Percentiles rank a stretch among this genome's conserved stretches.
Evolutionary conservation across 2,329 filamentous ascomycete species (phyloP).

Genomic region (Bertia moriformis): DNA sequence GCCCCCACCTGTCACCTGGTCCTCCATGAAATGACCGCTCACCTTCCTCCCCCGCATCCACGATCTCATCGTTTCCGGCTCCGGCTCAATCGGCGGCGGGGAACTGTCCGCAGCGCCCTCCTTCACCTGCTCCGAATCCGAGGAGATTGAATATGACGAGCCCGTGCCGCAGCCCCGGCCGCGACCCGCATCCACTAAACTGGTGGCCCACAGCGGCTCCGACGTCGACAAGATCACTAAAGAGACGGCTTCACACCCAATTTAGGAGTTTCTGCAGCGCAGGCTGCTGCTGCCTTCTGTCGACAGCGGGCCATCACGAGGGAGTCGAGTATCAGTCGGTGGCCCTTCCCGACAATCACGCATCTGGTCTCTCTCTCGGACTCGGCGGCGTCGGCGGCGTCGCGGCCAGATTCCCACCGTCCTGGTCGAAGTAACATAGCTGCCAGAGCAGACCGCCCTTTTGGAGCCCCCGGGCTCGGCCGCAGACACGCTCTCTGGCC

Average conservation of each 20-base stretch:
- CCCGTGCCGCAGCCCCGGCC: conserved; percentile 32
- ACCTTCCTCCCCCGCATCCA: too few species aligned
- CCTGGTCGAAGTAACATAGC: conserved; percentile 54
- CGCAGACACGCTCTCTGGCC: conserved; percentile 21
- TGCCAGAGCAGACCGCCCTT: conserved; percentile 64
- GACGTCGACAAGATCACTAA: conserved; percentile 52
- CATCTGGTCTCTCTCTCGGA: conserved; percentile 66
- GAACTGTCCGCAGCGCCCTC: conserved; percentile 42
- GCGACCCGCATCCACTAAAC: conserved; percentile 54
- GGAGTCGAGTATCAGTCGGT: conserved; percentile 36
- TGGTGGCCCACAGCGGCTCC: conserved; percentile 48
- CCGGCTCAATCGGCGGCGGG: too few species aligned
- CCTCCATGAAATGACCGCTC: too few species aligned
- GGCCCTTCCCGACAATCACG: conserved; percentile 62
- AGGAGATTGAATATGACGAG: conserved; percentile 35
- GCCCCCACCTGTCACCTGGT: too few species aligned
- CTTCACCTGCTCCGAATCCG: conserved; percentile 48
- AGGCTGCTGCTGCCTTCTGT: conserved; percentile 49
- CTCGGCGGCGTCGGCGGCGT: too few species aligned
- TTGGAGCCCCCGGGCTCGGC: conserved; percentile 37
- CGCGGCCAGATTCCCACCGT: conserved; percentile 61
- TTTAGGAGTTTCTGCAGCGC: conserved; percentile 50
- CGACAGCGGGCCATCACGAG: conserved; percentile 23
- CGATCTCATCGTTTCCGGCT: too few species aligned
- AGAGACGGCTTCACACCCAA: conserved; percentile 46